Conservation (phyloP, 371 early-diverging fungal species). For the Dinochytrium kinnereticum region DNA sequence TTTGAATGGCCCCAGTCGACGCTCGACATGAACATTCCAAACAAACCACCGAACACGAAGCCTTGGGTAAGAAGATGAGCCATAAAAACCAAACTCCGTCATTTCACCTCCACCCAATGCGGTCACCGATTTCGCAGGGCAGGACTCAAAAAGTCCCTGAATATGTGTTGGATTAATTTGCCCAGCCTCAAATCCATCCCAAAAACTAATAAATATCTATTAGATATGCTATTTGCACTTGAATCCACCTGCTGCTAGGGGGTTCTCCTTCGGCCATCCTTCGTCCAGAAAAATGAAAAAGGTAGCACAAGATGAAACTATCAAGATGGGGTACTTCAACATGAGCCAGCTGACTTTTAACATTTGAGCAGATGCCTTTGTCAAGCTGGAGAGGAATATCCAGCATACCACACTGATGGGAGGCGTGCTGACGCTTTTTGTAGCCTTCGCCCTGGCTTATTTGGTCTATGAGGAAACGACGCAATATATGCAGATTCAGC, state of each 20-base stretch:
- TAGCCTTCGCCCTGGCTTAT: constrained; percentile 66
- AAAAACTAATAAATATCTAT: neutral
- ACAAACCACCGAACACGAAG: constrained; percentile 88
- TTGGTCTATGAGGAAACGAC: constrained; percentile 71
- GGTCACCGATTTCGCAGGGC: constrained; percentile 75
- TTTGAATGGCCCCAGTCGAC: constrained; percentile 38
- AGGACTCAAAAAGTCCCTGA: constrained; percentile 67
- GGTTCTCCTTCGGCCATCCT: neutral
- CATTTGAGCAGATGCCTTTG: constrained; percentile 74
- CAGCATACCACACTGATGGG: constrained; percentile 78
- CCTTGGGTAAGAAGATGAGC: constrained; percentile 50
- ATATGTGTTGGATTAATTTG: neutral
- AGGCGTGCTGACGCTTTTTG: constrained; percentile 73
- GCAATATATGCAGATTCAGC: constrained; percentile 65
- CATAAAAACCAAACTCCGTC: constrained; percentile 17
- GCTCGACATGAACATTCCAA: constrained; percentile 89
- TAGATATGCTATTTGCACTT: neutral
- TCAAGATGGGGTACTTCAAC: neutral
- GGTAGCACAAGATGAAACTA: neutral
- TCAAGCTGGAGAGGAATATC: constrained; percentile 83
- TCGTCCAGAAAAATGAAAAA: neutral
- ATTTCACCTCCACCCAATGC: constrained; percentile 71
- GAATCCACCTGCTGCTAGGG: neutral
- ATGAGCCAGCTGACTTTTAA: neutral
- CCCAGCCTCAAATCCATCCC: neutral